These are phyloP conservation scores for Golubevia sp. DNA, from an alignment of 1,284 basidiomycete species.

Conservation along the genomic window DNA sequence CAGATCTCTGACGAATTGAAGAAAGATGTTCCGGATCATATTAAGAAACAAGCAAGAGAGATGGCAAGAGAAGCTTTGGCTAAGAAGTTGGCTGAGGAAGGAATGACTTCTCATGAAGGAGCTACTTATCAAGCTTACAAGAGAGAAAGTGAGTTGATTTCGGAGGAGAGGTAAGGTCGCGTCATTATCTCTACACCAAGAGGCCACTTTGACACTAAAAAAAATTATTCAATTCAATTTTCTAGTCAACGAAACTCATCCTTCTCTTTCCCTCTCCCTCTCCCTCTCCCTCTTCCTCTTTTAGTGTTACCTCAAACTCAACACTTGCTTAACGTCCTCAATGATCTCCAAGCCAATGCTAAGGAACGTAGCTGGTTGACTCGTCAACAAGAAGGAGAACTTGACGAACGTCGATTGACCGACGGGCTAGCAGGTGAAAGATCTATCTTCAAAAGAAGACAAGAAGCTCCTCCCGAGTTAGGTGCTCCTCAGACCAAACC, in stretches of 20 bases:
- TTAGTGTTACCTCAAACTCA: slow-evolving; percentile 29
- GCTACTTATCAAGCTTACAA: slow-evolving; percentile 41
- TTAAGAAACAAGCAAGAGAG: slow-evolving; percentile 58
- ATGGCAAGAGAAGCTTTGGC: slow-evolving; percentile 61
- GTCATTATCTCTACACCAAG: too few species aligned
- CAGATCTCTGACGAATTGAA: slow-evolving; percentile 58
- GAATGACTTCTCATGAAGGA: slow-evolving; percentile 55
- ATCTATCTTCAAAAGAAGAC: slow-evolving; percentile 54
- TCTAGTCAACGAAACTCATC: too few species aligned
- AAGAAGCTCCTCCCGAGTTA: slow-evolving; percentile 52
- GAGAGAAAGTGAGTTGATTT: slow-evolving; percentile 19
- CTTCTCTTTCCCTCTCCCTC: too few species aligned
- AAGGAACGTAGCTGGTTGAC: slow-evolving; percentile 61
- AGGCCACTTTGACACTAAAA: too few species aligned
- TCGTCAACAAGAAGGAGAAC: slow-evolving; percentile 61
- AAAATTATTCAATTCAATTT: too few species aligned
- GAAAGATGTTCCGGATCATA: slow-evolving; percentile 57
- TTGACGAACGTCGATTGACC: slow-evolving; percentile 59
- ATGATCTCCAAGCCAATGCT: slow-evolving; percentile 60
- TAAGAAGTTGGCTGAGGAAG: slow-evolving; percentile 53
- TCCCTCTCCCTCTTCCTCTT: too few species aligned
- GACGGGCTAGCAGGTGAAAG: slow-evolving; percentile 62
- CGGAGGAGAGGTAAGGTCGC: too few species aligned
- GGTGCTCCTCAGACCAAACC: slow-evolving; percentile 61
- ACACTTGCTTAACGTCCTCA: slow-evolving; percentile 47